phyloP scores from a whole-genome alignment of 441 rosid genomes.

The Bocquillonia castaneifolia region DNA sequence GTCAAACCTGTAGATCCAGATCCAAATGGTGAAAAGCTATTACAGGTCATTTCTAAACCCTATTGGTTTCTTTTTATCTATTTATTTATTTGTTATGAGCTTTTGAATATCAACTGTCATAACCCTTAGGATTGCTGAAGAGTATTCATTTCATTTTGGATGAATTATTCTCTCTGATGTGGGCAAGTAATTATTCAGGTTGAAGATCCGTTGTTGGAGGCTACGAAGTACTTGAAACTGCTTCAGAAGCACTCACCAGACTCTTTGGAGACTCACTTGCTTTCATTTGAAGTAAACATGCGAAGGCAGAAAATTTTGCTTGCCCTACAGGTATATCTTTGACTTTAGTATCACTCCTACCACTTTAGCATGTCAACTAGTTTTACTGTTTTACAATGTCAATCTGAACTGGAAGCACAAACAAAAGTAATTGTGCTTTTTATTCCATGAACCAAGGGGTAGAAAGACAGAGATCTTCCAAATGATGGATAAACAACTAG shows the following conservation, averaged over 20 bases:
- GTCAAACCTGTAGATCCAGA: conserved; percentile 94
- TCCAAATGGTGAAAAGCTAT: conserved; percentile 87
- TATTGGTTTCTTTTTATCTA: background rate
- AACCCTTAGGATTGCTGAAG: background rate
- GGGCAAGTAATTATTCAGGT: conserved; percentile 39
- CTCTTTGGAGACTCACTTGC: conserved; percentile 89
- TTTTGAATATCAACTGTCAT: conserved; percentile 2
- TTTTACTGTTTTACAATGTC: background rate
- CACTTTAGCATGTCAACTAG: background rate
- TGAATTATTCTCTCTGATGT: conserved; percentile 19
- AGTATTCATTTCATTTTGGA: conserved; percentile 10
- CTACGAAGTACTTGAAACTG: conserved; percentile 86
- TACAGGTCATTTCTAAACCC: conserved; percentile 61
- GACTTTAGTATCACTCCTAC: background rate
- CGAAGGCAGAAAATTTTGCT: conserved; percentile 87
- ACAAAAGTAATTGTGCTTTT: background rate
- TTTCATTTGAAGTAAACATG: conserved; percentile 95
- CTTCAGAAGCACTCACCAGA: conserved; percentile 86
- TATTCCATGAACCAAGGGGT: background rate
- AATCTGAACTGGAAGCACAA: background rate
- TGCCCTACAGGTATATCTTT: conserved; percentile 75
- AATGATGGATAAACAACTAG: conserved; percentile 6
- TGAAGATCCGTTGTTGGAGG: conserved; percentile 90
- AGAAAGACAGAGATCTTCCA: background rate
- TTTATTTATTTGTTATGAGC: background rate